These are phyloP conservation scores for Aspergillus sclerotioniger DNA, from an alignment of 495 filamentous ascomycete species.

Conservation along the genomic window DNA sequence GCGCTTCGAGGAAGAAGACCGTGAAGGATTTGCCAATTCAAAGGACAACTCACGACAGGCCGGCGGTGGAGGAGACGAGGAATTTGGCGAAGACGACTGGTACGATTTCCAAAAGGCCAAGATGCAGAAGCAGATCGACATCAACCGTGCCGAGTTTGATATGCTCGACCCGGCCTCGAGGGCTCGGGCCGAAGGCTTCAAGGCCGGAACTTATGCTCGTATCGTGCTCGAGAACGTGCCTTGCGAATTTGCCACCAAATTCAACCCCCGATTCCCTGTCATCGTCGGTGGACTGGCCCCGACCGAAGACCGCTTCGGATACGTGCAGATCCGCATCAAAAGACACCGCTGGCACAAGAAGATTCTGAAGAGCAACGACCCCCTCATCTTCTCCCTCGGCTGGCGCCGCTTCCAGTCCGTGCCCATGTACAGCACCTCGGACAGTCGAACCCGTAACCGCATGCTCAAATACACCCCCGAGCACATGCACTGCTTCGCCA, in stretches of 20 bases:
- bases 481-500: conserved; percentile 97
- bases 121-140: conserved; percentile 88
- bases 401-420: conserved; percentile 93
- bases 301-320: conserved; percentile 93
- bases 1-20: conserved; percentile 94
- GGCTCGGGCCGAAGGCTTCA: conserved; percentile 80
- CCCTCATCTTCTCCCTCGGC: conserved; percentile 94
- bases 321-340: conserved; percentile 94
- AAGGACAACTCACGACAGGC: conserved; percentile 67
- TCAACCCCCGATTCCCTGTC: conserved; percentile 80
- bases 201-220: conserved; percentile 90
- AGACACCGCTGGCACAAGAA: conserved; percentile 98
- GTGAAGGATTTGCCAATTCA: conserved; percentile 86
- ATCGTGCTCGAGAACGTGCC: conserved; percentile 85
- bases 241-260: conserved; percentile 85
- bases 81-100: conserved; percentile 98
- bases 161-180: conserved; percentile 76
- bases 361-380: conserved; percentile 96
- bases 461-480: conserved; percentile 98
- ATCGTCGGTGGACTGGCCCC: conserved; percentile 86
- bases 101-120: conserved; percentile 94
- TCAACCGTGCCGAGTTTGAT: conserved; percentile 92
- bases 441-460: conserved; percentile 86
- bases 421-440: conserved; percentile 91
- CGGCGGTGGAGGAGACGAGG: conserved; percentile 56